phyloP scores from a whole-genome alignment of 257 asterid genomes.

The Scutellaria galericulata region DNA sequence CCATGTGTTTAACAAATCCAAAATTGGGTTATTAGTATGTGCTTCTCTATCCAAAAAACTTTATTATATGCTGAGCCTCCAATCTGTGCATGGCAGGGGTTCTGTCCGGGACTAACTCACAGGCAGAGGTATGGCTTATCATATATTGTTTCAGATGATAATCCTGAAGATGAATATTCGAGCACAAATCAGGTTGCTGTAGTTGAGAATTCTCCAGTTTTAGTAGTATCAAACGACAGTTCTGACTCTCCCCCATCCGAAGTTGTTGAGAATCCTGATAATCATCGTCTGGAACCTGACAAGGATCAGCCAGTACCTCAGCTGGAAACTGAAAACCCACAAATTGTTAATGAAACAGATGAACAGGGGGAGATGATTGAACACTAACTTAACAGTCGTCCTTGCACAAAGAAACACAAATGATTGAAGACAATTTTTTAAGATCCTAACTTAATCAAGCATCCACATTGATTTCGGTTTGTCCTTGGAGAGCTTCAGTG shows the following conservation, averaged over 20 bases:
- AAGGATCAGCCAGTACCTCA: conserved; percentile 35
- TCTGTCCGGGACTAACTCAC: conserved; percentile 84
- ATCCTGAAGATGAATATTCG: conserved; percentile 48
- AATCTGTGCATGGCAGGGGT: conserved; percentile 61
- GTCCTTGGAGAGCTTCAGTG: conserved; percentile 8
- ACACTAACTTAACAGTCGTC: conserved; percentile 25
- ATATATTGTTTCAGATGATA: conserved; percentile 48
- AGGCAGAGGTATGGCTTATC: conserved; percentile 87
- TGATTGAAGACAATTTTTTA: conserved; percentile 27
- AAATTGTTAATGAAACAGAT: conserved; percentile 34
- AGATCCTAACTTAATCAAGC: conserved; percentile 27
- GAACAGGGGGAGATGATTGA: conserved; percentile 25
- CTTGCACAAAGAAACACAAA: conserved; percentile 3
- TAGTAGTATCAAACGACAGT: conserved; percentile 44
- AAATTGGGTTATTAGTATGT: conserved; percentile 1
- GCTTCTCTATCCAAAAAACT: not conserved
- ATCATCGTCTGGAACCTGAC: conserved; percentile 23
- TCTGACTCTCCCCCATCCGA: conserved; percentile 37
- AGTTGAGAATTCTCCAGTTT: conserved; percentile 45
- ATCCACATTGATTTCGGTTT: conserved; percentile 3
- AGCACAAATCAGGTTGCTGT: conserved; percentile 40
- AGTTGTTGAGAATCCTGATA: conserved; percentile 42
- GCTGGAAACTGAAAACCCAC: conserved; percentile 35
- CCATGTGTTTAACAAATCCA: not conserved
- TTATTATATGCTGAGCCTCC: conserved; percentile 11